phyloP scores from a whole-genome alignment of 2,329 filamentous ascomycete species.

The Paracoccidioides brasiliensis region DNA sequence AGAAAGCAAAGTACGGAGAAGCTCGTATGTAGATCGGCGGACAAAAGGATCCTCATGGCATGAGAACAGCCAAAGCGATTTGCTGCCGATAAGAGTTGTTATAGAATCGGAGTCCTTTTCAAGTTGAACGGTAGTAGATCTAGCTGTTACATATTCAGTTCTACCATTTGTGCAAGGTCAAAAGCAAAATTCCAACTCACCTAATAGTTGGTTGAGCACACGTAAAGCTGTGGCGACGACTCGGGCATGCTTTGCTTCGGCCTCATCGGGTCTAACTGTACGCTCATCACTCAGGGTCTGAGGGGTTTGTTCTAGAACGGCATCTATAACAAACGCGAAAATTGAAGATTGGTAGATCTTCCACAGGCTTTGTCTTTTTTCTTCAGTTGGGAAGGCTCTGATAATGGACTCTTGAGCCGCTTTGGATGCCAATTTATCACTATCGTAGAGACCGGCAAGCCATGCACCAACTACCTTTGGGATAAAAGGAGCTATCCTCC shows the following conservation, averaged over 20 bases:
- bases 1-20: constrained; percentile 39
- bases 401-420: constrained; percentile 66
- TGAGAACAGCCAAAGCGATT: constrained; percentile 47
- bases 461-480: constrained; percentile 73
- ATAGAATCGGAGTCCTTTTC: constrained; percentile 50
- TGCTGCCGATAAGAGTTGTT: constrained; percentile 51
- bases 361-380: constrained; percentile 67
- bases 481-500: constrained; percentile 70
- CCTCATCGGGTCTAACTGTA: constrained; percentile 70
- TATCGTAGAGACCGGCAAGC: constrained; percentile 81
- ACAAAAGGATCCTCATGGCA: constrained; percentile 45
- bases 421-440: constrained; percentile 60
- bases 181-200: constrained; percentile 17
- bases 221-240: constrained; percentile 52
- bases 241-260: constrained; percentile 70
- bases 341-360: constrained; percentile 69
- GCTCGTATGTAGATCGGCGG: constrained; percentile 43
- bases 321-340: constrained; percentile 67
- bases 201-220: constrained; percentile 42
- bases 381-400: constrained; percentile 62
- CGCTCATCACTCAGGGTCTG: constrained; percentile 81
- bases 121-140: constrained; percentile 36
- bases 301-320: constrained; percentile 62
- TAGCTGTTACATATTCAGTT: constrained; percentile 16
- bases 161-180: too few relatives aligned